Conservation (phyloP, 1,139 yeast species). For the Diutina mesorugosa region DNA sequence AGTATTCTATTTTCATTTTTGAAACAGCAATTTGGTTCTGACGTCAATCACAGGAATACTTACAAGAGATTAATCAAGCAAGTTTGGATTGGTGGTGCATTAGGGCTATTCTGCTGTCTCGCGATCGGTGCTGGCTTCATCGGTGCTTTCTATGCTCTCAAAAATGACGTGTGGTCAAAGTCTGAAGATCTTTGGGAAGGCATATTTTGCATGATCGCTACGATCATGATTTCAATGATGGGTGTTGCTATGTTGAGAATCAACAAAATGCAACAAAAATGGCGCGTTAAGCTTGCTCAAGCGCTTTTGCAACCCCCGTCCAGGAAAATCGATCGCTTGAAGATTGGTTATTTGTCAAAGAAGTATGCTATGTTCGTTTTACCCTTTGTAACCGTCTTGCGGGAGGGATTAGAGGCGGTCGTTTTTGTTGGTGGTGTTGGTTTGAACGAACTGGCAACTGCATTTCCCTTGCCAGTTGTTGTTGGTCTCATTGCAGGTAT, state of each 20-base stretch:
- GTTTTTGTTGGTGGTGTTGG: constrained; percentile 5
- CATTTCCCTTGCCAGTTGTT: constrained; percentile 4
- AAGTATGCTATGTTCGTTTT: constrained; percentile 4
- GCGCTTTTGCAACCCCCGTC: neutral
- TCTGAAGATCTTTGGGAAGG: constrained; percentile 8
- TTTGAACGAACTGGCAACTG: constrained; percentile 2
- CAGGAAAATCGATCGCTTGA: neutral
- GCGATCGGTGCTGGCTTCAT: constrained; percentile 76
- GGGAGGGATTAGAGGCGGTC: constrained; percentile 5
- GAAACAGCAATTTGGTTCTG: neutral
- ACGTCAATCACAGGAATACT: neutral
- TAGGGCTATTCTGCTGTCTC: constrained; percentile 66
- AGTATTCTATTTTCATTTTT: constrained; percentile 1
- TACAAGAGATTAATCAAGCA: constrained; percentile 20
- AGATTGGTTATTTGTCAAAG: constrained; percentile 1
- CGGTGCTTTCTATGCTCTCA: constrained; percentile 29
- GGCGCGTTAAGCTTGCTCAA: constrained; percentile 4
- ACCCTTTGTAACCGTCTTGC: constrained; percentile 4
- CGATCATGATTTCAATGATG: constrained; percentile 6
- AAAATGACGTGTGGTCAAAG: constrained; percentile 6
- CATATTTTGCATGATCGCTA: constrained; percentile 6
- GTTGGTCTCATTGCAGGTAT: constrained; percentile 4
- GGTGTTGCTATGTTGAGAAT: constrained; percentile 4
- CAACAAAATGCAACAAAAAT: constrained; percentile 4
- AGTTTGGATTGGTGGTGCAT: constrained; percentile 65